Evolutionary conservation across 768 basidiomycete genomes (phyloP), one percentile per base, ranked within the genome.

Genomic region (Leccinum truebloodii): DNA sequence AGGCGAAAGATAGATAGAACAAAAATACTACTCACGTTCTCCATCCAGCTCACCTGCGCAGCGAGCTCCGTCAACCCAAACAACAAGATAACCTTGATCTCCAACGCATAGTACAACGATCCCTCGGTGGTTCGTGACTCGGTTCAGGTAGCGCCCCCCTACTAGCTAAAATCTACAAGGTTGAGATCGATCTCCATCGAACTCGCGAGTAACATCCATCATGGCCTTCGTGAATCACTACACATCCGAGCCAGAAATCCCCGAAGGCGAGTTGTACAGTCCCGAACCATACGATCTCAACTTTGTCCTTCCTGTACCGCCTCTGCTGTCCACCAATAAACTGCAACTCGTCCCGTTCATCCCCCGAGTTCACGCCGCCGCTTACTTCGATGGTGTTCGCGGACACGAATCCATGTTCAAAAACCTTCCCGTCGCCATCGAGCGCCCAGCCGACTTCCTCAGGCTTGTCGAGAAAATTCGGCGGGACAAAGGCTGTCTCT

Each of bases 41-140:
- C 81, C 62, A 73, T 69, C 83, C 83, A 86, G 26, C 76, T 72
- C 52, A 85, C 76, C 53, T 82, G 79, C 0, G 83, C 83, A 59
- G 76, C 79, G 61, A 85, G 66, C 60, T 85, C 84, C 3, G 83
- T 84, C 51, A 81, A 63, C 9, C 84, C 84, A 57, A 86, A 83
- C 8, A 80, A 68, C 26, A 86, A 61, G 10, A 84, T 71, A 5
- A 85, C 59, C 14, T 69, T 71, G 53, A 73, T 61, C 14, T 73
- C 73, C 46, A 73, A 58, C 16, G 59, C 61, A 20, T 64, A 71
- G 48, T 75, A 73, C 63, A 53, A 6, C 24, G 59, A 35, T 10
- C 71, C 73, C 3, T 75, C 66, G 3, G 61, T 22, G 6, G 71
- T 58, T n/a, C n/a, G n/a, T n/a, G n/a, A n/a, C n/a, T n/a, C n/a